These are phyloP conservation scores for Trichoderma pleuroti DNA, from an alignment of 2,329 filamentous ascomycete species.

Conservation along the genomic window DNA sequence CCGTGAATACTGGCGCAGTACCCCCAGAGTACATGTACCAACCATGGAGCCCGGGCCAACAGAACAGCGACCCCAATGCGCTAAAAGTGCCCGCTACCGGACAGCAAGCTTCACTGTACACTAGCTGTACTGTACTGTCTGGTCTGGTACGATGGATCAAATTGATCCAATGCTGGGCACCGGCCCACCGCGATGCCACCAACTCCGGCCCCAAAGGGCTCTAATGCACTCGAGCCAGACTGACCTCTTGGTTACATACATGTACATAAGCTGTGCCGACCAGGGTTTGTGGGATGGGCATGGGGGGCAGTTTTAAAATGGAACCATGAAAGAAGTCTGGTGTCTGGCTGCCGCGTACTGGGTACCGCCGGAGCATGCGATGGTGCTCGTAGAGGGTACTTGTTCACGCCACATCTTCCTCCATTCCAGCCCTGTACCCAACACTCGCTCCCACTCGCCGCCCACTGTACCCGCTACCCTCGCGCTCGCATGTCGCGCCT, in stretches of 20 bases:
- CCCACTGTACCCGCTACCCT: background rate
- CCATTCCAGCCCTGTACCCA: background rate
- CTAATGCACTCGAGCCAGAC: background rate
- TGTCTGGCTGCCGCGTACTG: background rate
- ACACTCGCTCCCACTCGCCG: background rate
- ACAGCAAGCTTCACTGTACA: background rate
- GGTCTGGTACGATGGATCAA: no score
- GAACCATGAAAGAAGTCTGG: background rate
- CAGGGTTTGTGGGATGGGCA: background rate
- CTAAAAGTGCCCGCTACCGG: background rate
- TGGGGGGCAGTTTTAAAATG: background rate
- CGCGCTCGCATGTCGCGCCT: background rate
- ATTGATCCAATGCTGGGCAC: no score
- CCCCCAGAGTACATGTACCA: background rate
- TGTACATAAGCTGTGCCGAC: background rate
- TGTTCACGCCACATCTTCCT: background rate
- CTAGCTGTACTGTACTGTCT: no score
- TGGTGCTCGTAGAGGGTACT: rapidly evolving
- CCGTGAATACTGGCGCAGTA: background rate
- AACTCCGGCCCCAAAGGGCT: background rate
- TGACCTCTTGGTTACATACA: background rate
- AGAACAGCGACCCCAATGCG: background rate
- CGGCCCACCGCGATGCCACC: background rate
- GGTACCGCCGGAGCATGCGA: background rate
- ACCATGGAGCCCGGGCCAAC: background rate